Conservation (phyloP, 176 grass and related monocot species). For the Bolboschoenus planiculmis region DNA sequence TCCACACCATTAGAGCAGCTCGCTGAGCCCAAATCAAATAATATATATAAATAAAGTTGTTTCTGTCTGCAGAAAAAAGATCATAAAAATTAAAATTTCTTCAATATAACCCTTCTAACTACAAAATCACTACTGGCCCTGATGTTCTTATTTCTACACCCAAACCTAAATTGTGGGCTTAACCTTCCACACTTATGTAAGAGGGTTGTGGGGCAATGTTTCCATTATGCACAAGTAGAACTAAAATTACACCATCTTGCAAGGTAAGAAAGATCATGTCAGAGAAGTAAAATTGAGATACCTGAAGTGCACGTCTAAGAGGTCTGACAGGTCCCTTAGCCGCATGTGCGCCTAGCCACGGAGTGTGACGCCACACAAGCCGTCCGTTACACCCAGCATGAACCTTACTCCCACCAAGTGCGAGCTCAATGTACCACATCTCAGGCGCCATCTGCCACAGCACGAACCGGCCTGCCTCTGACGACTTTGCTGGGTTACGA, state of each 20-base stretch:
- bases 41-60: neutral
- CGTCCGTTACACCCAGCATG: conserved; percentile 72
- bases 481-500: conserved; percentile 35
- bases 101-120: neutral
- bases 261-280: neutral
- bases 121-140: neutral
- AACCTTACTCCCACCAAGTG: conserved; percentile 77
- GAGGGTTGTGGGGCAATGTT: neutral
- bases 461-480: conserved; percentile 65
- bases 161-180: neutral
- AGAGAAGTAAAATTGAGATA: conserved; percentile 2
- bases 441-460: conserved; percentile 87
- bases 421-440: conserved; percentile 92
- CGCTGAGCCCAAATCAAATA: too few species aligned
- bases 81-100: neutral
- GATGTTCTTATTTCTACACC: neutral
- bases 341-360: conserved; percentile 67
- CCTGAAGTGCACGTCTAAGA: conserved; percentile 73
- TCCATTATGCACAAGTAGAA: neutral
- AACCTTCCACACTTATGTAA: neutral
- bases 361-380: conserved; percentile 82
- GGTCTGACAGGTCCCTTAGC: conserved; percentile 83
- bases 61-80: neutral
- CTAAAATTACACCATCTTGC: neutral
- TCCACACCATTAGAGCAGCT: neutral